Evolutionary conservation across 2,329 filamentous ascomycete genomes (phyloP).

Genomic region (Diaporthe sp.): DNA sequence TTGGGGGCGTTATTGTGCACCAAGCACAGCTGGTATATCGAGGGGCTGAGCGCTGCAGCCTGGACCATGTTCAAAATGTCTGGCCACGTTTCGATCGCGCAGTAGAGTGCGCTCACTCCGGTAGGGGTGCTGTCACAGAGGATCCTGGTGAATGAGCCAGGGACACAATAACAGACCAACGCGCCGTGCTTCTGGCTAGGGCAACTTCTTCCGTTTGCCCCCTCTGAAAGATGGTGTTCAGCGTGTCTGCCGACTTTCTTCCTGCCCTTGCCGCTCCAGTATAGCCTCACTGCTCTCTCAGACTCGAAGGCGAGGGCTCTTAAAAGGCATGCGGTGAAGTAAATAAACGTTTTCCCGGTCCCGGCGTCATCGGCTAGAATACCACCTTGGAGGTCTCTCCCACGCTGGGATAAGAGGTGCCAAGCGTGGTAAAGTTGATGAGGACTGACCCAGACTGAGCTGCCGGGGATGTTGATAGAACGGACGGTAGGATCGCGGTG

Average conservation of each 20-base stretch:
- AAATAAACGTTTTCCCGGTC: slow-evolving; percentile 20
- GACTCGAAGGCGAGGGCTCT: slow-evolving; percentile 6
- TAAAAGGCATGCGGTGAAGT: background rate
- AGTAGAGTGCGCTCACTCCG: slow-evolving; percentile 12
- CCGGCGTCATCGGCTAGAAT: slow-evolving; percentile 34
- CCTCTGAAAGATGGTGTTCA: background rate
- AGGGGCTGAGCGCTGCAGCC: background rate
- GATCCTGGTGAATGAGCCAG: slow-evolving; percentile 1
- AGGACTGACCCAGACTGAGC: background rate
- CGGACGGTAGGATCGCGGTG: background rate
- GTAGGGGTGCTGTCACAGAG: background rate
- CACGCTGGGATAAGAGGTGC: background rate
- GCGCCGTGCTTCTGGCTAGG: slow-evolving; percentile 27
- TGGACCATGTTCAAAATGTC: slow-evolving; percentile 6
- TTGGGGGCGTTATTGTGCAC: slow-evolving; percentile 24
- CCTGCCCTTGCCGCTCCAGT: background rate
- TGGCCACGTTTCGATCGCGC: slow-evolving; percentile 5
- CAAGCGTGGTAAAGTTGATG: slow-evolving; percentile 28
- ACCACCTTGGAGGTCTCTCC: background rate
- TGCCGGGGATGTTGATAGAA: slow-evolving; percentile 10
- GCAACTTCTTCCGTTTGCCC: background rate
- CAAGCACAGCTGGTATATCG: slow-evolving; percentile 10
- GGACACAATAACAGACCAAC: slow-evolving; percentile 33
- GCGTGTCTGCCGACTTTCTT: background rate
- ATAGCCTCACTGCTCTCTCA: background rate